Base-by-base conservation (phyloP, 2,329 filamentous ascomycete genomes). In the Didymella keratinophila region DNA sequence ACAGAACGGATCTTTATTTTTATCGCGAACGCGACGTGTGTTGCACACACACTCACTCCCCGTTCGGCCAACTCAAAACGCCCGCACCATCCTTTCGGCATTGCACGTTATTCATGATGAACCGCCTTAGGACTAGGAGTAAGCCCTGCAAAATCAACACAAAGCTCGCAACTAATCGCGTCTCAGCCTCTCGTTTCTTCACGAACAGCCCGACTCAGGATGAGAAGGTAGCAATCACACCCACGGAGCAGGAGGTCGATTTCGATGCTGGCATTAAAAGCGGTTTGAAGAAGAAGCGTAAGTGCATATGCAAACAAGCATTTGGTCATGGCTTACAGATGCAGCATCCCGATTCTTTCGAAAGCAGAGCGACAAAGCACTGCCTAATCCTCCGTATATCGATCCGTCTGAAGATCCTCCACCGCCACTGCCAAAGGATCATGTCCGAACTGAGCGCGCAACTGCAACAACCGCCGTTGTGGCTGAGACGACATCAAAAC, bases 121-220 rank as follows among this genome's bases (percentile, higher is more conserved):
- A 66, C 46, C 63, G 53, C 18, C 58, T 71, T 34, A 65, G 61
- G 47, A 48, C 36, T 20, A 68, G 66, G 63, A 64, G 68, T 64
- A 64, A 20, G 52, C 28, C 27, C 11, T n/a, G 42, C 45, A 16
- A 5, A 4, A 18, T 12, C n/a, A n/a, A n/a, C n/a, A n/a, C n/a
- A n/a, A n/a, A n/a, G n/a, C n/a, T 18, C 6, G 14, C 20, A 20
- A 28, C 44, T 62, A 23, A 60, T 11, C 9, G 7, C 18, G 3
- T 10, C 11, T 2, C 28, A 70, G 69, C 65, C 18, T 71, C 66
- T 32, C 64, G 56, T n/a, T 64, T 67, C 52, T 70, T 70, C 54
- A 61, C 56, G 36, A 56, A 64, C n/a, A 45, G 47, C 21, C 61
- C 60, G 6, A 62, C 43, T 45, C 56, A 58, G n/a, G 63, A 71